phyloP scores from a whole-genome alignment of 495 filamentous ascomycete species.

The Glonium stellatum region DNA sequence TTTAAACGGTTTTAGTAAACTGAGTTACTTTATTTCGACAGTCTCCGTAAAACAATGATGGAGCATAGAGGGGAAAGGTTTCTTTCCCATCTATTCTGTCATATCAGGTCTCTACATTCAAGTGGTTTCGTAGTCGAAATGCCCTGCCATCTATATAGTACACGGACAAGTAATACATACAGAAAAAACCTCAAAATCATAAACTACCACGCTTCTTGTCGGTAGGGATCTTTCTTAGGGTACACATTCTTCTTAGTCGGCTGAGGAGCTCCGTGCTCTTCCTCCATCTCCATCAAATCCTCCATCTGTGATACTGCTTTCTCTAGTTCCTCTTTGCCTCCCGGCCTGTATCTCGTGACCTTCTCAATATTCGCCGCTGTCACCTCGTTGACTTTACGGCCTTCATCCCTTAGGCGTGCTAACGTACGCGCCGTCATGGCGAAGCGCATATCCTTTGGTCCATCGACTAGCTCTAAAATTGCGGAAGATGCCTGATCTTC shows the following conservation, averaged over 20 bases:
- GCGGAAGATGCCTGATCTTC: slow-evolving; percentile 79
- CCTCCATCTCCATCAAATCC: slow-evolving; percentile 38
- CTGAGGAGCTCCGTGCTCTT: slow-evolving; percentile 8
- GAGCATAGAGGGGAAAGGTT: no score
- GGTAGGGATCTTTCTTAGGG: slow-evolving; percentile 10
- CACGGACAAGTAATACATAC: neutral
- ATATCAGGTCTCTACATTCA: no score
- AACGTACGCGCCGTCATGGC: slow-evolving; percentile 80
- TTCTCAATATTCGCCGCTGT: slow-evolving; percentile 75
- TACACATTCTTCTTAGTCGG: slow-evolving; percentile 16
- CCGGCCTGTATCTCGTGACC: slow-evolving; percentile 68
- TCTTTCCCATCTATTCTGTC: no score
- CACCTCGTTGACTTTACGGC: slow-evolving; percentile 50
- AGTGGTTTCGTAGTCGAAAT: no score
- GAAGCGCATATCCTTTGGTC: slow-evolving; percentile 91
- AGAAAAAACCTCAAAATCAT: neutral
- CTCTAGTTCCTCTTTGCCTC: slow-evolving; percentile 62
- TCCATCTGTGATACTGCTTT: slow-evolving; percentile 55
- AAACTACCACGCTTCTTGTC: neutral
- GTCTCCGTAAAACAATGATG: no score
- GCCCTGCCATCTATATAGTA: neutral
- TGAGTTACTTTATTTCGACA: no score
- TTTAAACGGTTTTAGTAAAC: no score
- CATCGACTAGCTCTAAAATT: slow-evolving; percentile 94
- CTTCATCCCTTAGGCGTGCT: slow-evolving; percentile 50